phyloP scores from a whole-genome alignment of 2,329 filamentous ascomycete species.

The Diaporthe nobilis region DNA sequence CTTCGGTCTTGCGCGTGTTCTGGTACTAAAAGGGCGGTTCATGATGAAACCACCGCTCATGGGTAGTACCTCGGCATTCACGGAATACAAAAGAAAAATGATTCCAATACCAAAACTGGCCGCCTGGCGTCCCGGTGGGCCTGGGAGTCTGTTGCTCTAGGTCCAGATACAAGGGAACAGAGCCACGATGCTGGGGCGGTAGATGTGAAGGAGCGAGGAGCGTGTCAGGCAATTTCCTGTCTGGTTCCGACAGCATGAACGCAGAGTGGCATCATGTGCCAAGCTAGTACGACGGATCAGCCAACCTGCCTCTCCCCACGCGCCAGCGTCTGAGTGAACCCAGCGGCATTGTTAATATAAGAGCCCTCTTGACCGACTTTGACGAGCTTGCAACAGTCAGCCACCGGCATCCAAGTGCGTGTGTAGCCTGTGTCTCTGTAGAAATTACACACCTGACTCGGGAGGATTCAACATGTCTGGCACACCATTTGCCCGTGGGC shows the following conservation, averaged over 20 bases:
- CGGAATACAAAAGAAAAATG: constrained; percentile 58
- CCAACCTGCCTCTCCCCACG: constrained; percentile 21
- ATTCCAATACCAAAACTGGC: constrained; percentile 48
- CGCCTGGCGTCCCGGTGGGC: constrained; percentile 9
- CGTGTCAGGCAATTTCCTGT: constrained; percentile 33
- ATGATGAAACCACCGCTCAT: constrained; percentile 42
- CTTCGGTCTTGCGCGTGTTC: constrained; percentile 58
- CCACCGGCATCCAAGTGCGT: background rate
- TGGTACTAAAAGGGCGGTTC: constrained; percentile 49
- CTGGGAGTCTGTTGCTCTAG: background rate
- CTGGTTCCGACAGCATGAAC: constrained; percentile 38
- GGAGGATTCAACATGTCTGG: constrained; percentile 35
- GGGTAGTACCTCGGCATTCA: constrained; percentile 56
- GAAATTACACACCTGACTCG: constrained; percentile 19
- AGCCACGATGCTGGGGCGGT: constrained; percentile 27
- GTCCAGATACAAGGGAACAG: background rate
- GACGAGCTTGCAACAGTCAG: constrained; percentile 12
- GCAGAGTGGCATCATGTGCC: constrained; percentile 41
- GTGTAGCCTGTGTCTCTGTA: background rate
- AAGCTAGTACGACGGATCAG: constrained; percentile 36
- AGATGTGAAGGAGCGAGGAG: constrained; percentile 17
- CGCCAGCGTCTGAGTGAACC: background rate
- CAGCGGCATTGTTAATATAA: constrained; percentile 4
- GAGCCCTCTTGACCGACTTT: background rate
- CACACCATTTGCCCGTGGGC: constrained; percentile 33